These are phyloP conservation scores for Yamadazyma sp. DNA, from an alignment of 805 yeast species.

Conservation along the genomic window DNA sequence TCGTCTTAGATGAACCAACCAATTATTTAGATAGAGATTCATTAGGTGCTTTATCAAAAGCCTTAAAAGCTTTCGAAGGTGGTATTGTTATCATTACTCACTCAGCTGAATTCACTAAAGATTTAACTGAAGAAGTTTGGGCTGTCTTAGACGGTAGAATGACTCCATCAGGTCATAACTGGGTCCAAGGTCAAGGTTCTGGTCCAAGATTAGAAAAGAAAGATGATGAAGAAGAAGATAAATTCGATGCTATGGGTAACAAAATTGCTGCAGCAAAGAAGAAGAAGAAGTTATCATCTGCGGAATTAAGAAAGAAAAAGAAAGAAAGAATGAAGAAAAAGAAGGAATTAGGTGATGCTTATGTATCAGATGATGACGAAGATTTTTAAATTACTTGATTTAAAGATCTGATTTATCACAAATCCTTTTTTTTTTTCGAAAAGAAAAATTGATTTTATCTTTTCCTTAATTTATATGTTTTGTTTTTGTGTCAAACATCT, in stretches of 20 bases:
- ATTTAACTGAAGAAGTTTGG: conserved; percentile 99
- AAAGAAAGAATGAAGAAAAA: conserved; percentile 99
- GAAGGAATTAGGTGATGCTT: conserved; percentile 99
- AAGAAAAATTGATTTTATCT: background rate
- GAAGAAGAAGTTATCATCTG: conserved; percentile 97
- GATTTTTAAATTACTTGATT: conserved; percentile 44
- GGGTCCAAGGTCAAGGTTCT: conserved; percentile 99
- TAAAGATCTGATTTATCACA: background rate
- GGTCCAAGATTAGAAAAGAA: conserved; percentile 99
- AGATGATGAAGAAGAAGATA: conserved; percentile 95
- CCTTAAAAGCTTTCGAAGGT: conserved; percentile 98
- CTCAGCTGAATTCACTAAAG: conserved; percentile 99
- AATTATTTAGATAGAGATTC: conserved; percentile 99
- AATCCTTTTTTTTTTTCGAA: conserved; percentile 5
- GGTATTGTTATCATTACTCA: conserved; percentile 99
- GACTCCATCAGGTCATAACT: conserved; percentile 99
- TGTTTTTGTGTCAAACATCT: conserved; percentile 14
- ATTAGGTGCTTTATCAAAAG: conserved; percentile 98
- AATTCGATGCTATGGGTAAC: conserved; percentile 99
- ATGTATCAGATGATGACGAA: conserved; percentile 90
- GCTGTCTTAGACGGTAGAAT: conserved; percentile 96
- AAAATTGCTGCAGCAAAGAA: conserved; percentile 95
- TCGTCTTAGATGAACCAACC: conserved; percentile 99
- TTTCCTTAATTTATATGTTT: conserved; percentile 12
- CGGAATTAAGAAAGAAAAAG: conserved; percentile 99